Evolutionary conservation across 2,329 filamentous ascomycete genomes (phyloP), one percentile per base, ranked within the genome.

Genomic region (Alternaria panax): DNA sequence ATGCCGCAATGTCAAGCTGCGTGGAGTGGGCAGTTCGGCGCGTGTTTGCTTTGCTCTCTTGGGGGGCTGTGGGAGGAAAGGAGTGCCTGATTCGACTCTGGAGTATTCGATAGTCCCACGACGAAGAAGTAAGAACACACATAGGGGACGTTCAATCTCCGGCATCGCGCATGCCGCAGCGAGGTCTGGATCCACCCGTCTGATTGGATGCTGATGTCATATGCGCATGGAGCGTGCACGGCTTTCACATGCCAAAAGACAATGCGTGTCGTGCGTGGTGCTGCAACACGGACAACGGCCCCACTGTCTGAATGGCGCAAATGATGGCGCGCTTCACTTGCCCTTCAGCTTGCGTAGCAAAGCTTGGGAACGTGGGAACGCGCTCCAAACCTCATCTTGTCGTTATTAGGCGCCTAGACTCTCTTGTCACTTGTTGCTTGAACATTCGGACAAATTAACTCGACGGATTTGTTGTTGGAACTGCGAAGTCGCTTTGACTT

Each of bases 231-330:
- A 34, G 50, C 60, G 60, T 58, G 60, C 18, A 34, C 51, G 18
- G 51, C 51, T 65, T 65, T 65, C 62, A 65, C 62, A 65, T 65
- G 62, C 28, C 38, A 54, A 51, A 32, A 18, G 30, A 24, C 45
- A 32, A 18, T 22, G 11, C 9, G 46, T 55, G 32, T 40, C 34
- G 34, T 34, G 53, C 28, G n/a, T n/a, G 42, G 40, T 36, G 38
- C 34, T 43, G 51, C 32, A 51, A 54, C 43, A 64, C 59, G 59
- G 59, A 64, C 28, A 45, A 54, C 57, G 62, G 62, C 62, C 62
- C 62, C 62, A 63, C 62, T 36, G 3, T 48, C 20, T 32, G 38
- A 48, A 48, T 22, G 53, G 51, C 42, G 50, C 55, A 58, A 46
- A 38, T 45, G 42, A 54, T 46, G 50, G 43, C 38, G 56, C 59